Evolutionary conservation across 2,329 filamentous ascomycete species (phyloP), one percentile per base, ranked within the genome.

Genomic region (Penicillium rolfsii): DNA sequence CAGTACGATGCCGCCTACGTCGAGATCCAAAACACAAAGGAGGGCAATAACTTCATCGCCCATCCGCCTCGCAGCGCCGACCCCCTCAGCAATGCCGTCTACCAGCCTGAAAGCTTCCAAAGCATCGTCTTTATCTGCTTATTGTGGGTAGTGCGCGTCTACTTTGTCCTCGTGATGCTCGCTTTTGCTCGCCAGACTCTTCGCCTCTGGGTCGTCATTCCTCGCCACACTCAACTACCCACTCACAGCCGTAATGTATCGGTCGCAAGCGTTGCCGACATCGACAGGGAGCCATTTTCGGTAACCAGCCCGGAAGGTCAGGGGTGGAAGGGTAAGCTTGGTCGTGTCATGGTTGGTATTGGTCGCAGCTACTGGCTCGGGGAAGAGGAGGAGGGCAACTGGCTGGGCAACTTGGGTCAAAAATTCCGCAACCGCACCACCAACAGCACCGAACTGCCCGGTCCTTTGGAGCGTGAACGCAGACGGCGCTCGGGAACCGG

Each of bases 91-190:
- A 82, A 89, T 77, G 83, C 87, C 70, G 79, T 90, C n/a, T 81
- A 86, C 63, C 84, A 89, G 64, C 84, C 84, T 46, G 87, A 89
- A 71, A 87, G 84, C 73, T 83, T 90, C 70, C 89, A 91, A 63
- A 94, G 90, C 77, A 89, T 97, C 75, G 81, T 89, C 11, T 83
- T 96, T 57, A 91, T 97, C 62, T 84, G 85, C 35, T 77, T 84
- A 1, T 84, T 97, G 64, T 96, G 90, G 78, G 81, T 89, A 12
- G 81, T 96, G 43, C 85, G 93, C 33, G 76, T 93, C 33, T 97
- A 97, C 80, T 93, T 96, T 70, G 87, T 90, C 67, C 81, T 97
- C 40, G 84, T 97, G 57, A 87, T 96, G 74, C 87, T 96, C 78
- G 87, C 91, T 6, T 95, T 91, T 75, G 91, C 93, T 3, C 86